phyloP scores from a whole-genome alignment of 2,329 filamentous ascomycete species.

The Arthrinium phaeospermum region DNA sequence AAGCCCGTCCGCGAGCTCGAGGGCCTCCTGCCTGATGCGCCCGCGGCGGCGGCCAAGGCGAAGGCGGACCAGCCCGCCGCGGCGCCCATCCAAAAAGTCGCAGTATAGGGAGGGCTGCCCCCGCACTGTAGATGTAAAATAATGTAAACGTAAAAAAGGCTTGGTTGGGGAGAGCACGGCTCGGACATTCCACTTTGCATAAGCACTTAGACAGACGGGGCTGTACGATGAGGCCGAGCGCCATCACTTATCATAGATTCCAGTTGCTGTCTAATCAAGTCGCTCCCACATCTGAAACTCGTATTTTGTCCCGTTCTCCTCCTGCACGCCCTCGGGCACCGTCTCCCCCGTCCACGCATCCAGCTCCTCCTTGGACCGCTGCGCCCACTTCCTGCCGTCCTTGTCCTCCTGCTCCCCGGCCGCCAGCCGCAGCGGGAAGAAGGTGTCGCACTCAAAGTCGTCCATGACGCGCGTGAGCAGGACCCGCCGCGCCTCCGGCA shows the following conservation, averaged over 20 bases:
- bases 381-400: conserved; percentile 56
- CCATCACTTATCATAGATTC: not conserved
- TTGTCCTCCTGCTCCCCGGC: conserved; percentile 30
- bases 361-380: conserved; percentile 57
- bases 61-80: not conserved
- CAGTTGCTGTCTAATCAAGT: conserved; percentile 35
- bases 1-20: conserved; percentile 47
- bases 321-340: conserved; percentile 59
- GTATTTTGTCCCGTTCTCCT: conserved; percentile 69
- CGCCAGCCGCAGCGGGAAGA: conserved; percentile 68
- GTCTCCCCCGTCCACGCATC: conserved; percentile 70
- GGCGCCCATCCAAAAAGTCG: not conserved
- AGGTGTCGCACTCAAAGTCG: conserved; percentile 79
- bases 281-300: conserved; percentile 79
- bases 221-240: not conserved
- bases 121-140: not conserved
- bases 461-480: conserved; percentile 71
- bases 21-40: conserved; percentile 35
- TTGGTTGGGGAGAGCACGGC: not conserved
- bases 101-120: conserved; percentile 26
- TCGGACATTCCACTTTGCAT: conserved; percentile 14
- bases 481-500: conserved; percentile 64
- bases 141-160: conserved; percentile 7
- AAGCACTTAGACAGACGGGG: not conserved
- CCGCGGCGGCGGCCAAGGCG: not conserved